Conservation (phyloP, 768 basidiomycete genomes). For the Leucosporidium creatinivorum region DNA sequence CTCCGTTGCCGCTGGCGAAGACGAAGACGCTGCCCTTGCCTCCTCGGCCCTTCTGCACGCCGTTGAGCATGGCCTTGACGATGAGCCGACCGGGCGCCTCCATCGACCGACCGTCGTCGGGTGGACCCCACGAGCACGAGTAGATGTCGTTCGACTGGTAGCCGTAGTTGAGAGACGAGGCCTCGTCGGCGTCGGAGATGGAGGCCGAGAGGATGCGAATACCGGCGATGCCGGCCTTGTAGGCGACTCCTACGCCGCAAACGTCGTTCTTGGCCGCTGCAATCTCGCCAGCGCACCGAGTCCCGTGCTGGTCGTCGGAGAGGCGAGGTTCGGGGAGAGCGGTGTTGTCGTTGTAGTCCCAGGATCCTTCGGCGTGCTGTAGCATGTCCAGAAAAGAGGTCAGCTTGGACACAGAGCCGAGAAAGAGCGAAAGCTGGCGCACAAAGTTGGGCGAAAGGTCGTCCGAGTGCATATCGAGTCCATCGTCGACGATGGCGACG, state of each 20-base stretch:
- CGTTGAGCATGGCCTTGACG: constrained; percentile 86
- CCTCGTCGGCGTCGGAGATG: constrained; percentile 92
- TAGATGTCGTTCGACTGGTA: constrained; percentile 87
- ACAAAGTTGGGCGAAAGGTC: constrained; percentile 92
- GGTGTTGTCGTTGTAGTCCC: constrained; percentile 93
- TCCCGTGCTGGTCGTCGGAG: constrained; percentile 90
- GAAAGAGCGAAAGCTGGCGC: constrained; percentile 41
- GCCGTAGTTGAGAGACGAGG: constrained; percentile 85
- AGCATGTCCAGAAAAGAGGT: background rate
- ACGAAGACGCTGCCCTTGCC: constrained; percentile 93
- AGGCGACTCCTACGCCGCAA: constrained; percentile 91
- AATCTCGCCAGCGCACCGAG: constrained; percentile 94
- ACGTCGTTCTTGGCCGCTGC: constrained; percentile 86
- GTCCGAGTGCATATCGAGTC: constrained; percentile 73
- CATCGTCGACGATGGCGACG: constrained; percentile 87
- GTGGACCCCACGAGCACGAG: constrained; percentile 97
- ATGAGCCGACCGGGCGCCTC: constrained; percentile 87
- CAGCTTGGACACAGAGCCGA: background rate
- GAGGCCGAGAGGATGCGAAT: constrained; percentile 90
- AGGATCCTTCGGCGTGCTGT: constrained; percentile 77
- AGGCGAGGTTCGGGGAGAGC: constrained; percentile 78
- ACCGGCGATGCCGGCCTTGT: constrained; percentile 82
- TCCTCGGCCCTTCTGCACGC: constrained; percentile 76
- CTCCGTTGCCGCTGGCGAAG: constrained; percentile 96
- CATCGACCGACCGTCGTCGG: constrained; percentile 90